Conservation (phyloP, 352 stramenopile genomes). For the Plasmopara muralis region DNA sequence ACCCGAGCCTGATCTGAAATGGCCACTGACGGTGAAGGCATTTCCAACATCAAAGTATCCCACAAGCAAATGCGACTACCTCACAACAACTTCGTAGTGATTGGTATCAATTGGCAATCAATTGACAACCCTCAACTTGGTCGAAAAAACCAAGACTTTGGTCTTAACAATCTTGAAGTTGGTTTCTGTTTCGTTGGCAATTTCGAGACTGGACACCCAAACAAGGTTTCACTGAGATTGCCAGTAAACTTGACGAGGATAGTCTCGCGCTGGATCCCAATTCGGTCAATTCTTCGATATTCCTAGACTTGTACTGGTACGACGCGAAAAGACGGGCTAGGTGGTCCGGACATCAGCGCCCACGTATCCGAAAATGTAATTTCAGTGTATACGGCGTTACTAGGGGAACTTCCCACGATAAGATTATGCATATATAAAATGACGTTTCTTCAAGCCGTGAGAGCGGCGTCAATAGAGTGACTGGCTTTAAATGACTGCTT, state of each 20-base stretch:
- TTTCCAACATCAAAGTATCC: conserved; percentile 5
- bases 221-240: conserved; percentile 3
- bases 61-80: too few relatives aligned
- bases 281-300: conserved; percentile 5
- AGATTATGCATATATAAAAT: neutral
- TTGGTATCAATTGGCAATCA: too few relatives aligned
- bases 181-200: conserved; percentile 5
- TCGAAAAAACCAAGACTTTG: neutral
- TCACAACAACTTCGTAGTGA: too few relatives aligned
- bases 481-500: neutral
- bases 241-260: conserved; percentile 14
- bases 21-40: neutral
- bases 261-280: conserved; percentile 12
- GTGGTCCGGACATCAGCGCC: conserved; percentile 7
- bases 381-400: neutral
- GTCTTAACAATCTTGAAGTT: neutral
- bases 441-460: neutral
- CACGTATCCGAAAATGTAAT: neutral
- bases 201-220: conserved; percentile 13
- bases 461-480: neutral
- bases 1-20: conserved; percentile 10
- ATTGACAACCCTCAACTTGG: too few relatives aligned
- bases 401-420: neutral
- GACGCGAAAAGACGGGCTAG: conserved; percentile 13
- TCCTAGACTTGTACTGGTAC: conserved; percentile 7